Base-by-base conservation (phyloP, 306 rosid species). In the Begonia fuchsioides region DNA sequence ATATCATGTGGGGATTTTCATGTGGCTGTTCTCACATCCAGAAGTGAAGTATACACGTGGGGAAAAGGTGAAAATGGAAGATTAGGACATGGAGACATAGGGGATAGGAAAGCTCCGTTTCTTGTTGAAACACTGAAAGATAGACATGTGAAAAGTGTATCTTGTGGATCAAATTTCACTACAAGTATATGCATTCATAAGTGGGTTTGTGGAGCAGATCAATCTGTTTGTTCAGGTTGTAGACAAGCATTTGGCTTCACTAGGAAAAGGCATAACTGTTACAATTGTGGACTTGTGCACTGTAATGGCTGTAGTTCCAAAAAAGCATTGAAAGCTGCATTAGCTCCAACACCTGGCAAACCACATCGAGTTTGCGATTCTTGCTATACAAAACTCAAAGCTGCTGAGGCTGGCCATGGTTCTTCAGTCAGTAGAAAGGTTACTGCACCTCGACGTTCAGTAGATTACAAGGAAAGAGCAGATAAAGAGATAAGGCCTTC, bases 11-110 rank as follows among this genome's bases (percentile, higher is more conserved):
- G 98, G 3, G 70, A 76, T 17, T 56, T 67, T 68, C 98, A 92
- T 74, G 92, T 71, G 52, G 94, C 82, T 50, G 83, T 69, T 26
- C 56, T 92, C 60, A 92, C 98, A 51, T 77, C 98, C 57, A 77
- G 93, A 80, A 86, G 92, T 74, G 96, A 92, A 62, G 75, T 92
- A 39, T 82, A 77, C 64, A 82, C 98, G 51, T 92, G 98, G 98
- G 98, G 96, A 9, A 79, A 59, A 68, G 98, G 98, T 61, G 79
- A 81, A 50, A 92, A 79, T 69, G 98, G 98, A 75, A 72, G 98
- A 62, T 53, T 92, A 59, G 98, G 98, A 61, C 96, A 82, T 44
- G 94, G 96, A 48, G 94, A 92, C 60, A 51, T 50, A 3, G 81
- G 79, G 1, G 86, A 92, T 59, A 64, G 71, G 54, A 79, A 72